Evolutionary conservation across 1,284 basidiomycete species (phyloP).

Genomic region (Papiliotrema flavescens): DNA sequence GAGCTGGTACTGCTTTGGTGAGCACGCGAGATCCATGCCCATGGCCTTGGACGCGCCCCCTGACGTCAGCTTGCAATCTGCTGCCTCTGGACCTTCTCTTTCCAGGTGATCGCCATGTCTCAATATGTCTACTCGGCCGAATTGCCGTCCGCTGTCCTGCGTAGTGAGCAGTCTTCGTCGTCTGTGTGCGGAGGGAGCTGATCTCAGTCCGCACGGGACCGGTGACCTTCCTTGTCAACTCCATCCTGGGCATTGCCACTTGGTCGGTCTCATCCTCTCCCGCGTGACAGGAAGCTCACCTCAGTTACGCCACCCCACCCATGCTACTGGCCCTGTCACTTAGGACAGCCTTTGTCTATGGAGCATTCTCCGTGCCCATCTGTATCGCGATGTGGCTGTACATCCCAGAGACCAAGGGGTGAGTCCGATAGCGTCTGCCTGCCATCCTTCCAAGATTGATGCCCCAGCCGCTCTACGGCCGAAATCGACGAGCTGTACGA

Average conservation of each 20-base stretch:
- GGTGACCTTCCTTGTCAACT: slow-evolving; percentile 19
- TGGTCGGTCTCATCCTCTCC: slow-evolving; percentile 1
- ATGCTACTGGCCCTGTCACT: slow-evolving; percentile 19
- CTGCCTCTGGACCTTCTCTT: slow-evolving; percentile 22
- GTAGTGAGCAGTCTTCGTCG: slow-evolving; percentile 10
- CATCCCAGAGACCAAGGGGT: slow-evolving; percentile 31
- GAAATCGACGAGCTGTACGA: slow-evolving; percentile 34
- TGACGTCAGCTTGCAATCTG: slow-evolving; percentile 21
- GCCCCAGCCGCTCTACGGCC: slow-evolving; percentile 13
- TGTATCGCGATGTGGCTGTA: slow-evolving; percentile 22
- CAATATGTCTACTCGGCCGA: slow-evolving; percentile 26
- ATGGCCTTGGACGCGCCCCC: too few relatives aligned
- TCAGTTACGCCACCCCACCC: slow-evolving; percentile 23
- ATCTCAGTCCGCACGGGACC: slow-evolving; percentile 23
- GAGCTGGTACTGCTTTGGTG: slow-evolving; percentile 13
- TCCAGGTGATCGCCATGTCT: slow-evolving; percentile 17
- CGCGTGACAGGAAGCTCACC: not conserved
- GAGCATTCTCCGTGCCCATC: slow-evolving; percentile 17
- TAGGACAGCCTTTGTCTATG: slow-evolving; percentile 22
- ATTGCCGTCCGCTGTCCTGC: slow-evolving; percentile 19
- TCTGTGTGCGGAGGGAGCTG: not conserved
- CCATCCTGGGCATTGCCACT: slow-evolving; percentile 19
- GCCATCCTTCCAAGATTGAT: not conserved
- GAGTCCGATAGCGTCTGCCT: not conserved
- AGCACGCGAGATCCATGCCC: not conserved